Evolutionary conservation across 1,284 basidiomycete species (phyloP).

Genomic region (Apiotrichum montevideense): DNA sequence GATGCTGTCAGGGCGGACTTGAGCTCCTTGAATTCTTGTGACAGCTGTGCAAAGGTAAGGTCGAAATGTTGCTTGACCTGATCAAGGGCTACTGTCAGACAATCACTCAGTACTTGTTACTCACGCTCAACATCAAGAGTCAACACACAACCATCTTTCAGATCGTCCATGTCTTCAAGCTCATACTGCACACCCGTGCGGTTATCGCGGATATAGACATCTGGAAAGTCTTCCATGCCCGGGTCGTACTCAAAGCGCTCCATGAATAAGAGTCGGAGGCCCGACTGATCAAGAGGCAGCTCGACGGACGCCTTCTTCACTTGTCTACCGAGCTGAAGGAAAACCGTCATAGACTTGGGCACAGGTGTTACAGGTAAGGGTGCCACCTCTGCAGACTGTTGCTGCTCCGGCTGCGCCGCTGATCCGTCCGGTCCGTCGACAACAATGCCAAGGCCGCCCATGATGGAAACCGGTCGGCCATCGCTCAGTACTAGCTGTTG

Average conservation of each 20-base stretch:
- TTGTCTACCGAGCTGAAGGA: slow-evolving; percentile 84
- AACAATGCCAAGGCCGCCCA: background rate
- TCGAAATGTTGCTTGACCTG: slow-evolving; percentile 99
- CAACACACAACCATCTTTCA: slow-evolving; percentile 78
- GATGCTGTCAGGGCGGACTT: slow-evolving; percentile 56
- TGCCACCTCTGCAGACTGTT: slow-evolving; percentile 4
- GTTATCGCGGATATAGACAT: slow-evolving; percentile 89
- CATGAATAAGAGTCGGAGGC: slow-evolving; percentile 66
- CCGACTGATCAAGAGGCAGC: slow-evolving; percentile 51
- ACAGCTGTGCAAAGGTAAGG: slow-evolving; percentile 72
- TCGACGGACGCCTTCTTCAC: slow-evolving; percentile 82
- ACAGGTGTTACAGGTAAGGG: slow-evolving; percentile 29
- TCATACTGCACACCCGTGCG: slow-evolving; percentile 90
- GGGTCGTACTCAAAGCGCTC: slow-evolving; percentile 94
- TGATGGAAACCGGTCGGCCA: background rate
- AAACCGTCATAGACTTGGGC: slow-evolving; percentile 56
- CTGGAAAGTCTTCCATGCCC: slow-evolving; percentile 86
- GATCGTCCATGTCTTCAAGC: slow-evolving; percentile 89
- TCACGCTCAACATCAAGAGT: slow-evolving; percentile 94
- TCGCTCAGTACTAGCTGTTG: background rate
- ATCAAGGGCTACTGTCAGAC: slow-evolving; percentile 66
- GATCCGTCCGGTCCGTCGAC: background rate
- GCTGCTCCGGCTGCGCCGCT: slow-evolving; percentile 3
- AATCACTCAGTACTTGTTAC: slow-evolving; percentile 39
- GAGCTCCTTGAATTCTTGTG: slow-evolving; percentile 87